Evolutionary conservation across 352 stramenopile genomes (phyloP), one percentile per base, ranked within the genome.

Genomic region (Ochromonadaceae sp.): DNA sequence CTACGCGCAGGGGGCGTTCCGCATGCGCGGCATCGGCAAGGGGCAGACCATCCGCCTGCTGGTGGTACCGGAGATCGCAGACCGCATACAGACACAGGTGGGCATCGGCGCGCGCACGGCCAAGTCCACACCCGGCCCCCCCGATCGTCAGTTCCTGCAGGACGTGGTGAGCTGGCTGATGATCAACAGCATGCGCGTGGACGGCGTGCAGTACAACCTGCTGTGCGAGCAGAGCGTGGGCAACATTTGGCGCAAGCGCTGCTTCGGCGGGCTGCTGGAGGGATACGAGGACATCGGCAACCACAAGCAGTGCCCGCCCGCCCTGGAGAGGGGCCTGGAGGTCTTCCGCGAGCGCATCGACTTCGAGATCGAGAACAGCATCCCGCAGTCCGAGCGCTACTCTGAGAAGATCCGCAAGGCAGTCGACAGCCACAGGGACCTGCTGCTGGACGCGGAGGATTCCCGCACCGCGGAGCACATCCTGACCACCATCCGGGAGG

Each of bases 181-280:
- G 53, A 87, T 98, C 52, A 99, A 99, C 79, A 96, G 91, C 67
- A 98, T 99, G 90, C 91, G 91, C 31, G 97, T 93, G 67, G 95
- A 99, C 70, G 95, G 95, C 61, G 95, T 98, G 81, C 93, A 99
- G 71, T 92, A 96, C 43, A 83, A 95, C n/a, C 86, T 98, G 72
- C 77, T 99, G 15, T 98, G 88, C 47, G 91, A 98, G 66, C 83
- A 98, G 62, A 83, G 70, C 60, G 75, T 89, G 38, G 63, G 91
- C 68, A 99, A 98, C 70, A 95, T 96, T 34, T 97, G 92, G 78
- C 83, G 94, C 25, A 98, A 97, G 58, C 76, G 85, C 47, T 83
- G 90, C 10, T 84, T 98, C 59, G 74, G 83, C 30, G 85, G 87
- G 20, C 77, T 98, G 35, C 81, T 86, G 31, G 36, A 47, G 46